Evolutionary conservation across 2,329 filamentous ascomycete species (phyloP).

Genomic region (Bipolaris victoriae): DNA sequence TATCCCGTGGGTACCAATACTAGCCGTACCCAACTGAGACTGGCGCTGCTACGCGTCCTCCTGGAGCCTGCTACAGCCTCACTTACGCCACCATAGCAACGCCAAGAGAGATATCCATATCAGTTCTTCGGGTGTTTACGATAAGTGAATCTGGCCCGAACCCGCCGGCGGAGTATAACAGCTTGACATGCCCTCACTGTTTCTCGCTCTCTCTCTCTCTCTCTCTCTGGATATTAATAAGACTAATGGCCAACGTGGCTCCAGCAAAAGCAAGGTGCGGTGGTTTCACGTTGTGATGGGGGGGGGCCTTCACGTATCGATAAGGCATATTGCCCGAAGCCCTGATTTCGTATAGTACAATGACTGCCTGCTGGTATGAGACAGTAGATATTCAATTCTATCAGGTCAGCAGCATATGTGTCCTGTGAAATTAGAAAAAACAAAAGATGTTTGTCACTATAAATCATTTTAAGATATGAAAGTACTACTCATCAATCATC

Average conservation of each 20-base stretch:
- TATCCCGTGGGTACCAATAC: conserved; percentile 16
- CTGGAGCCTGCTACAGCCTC: conserved; percentile 35
- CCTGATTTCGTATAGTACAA: not conserved
- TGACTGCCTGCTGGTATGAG: not conserved
- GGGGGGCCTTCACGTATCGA: not conserved
- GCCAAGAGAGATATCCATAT: conserved; percentile 17
- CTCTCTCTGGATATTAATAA: not conserved
- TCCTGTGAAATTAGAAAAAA: too few relatives aligned
- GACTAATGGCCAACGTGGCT: not conserved
- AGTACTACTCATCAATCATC: not conserved
- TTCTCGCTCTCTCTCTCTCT: not conserved
- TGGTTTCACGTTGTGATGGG: not conserved
- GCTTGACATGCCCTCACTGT: not conserved
- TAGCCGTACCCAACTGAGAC: conserved; percentile 20
- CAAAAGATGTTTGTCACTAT: not conserved
- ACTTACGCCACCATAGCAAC: conserved; percentile 20
- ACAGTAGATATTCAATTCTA: not conserved
- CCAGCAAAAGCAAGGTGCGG: not conserved
- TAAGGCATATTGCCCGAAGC: not conserved
- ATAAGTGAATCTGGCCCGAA: not conserved
- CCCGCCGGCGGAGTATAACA: not conserved
- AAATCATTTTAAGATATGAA: not conserved
- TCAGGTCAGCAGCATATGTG: not conserved
- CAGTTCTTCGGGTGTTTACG: not conserved
- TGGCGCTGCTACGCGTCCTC: conserved; percentile 28